These are phyloP conservation scores for Blastobotrys indianensis DNA, from an alignment of 1,139 yeast genomes.

Conservation along the genomic window DNA sequence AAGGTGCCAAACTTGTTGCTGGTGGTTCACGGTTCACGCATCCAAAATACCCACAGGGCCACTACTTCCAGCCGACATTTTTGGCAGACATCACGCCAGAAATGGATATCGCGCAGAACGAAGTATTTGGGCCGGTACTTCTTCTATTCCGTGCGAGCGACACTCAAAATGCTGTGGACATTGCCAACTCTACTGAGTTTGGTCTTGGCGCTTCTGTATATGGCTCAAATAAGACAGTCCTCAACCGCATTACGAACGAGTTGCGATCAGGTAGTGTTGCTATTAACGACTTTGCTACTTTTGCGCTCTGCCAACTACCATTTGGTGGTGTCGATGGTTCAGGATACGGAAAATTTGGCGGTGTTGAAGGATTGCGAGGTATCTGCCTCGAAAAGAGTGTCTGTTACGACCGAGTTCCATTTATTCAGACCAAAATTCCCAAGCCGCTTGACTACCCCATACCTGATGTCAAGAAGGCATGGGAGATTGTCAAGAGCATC, in stretches of 20 bases:
- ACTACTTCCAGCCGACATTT: constrained; percentile 84
- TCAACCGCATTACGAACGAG: constrained; percentile 56
- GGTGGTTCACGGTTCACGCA: constrained; percentile 81
- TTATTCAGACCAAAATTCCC: constrained; percentile 75
- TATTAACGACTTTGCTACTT: constrained; percentile 94
- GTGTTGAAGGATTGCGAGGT: constrained; percentile 91
- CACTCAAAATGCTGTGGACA: constrained; percentile 61
- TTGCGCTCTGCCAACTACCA: constrained; percentile 89
- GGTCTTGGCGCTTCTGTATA: constrained; percentile 92
- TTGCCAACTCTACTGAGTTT: constrained; percentile 82
- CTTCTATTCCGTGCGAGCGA: constrained; percentile 66
- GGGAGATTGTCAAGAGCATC: constrained; percentile 78
- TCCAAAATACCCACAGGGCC: constrained; percentile 93
- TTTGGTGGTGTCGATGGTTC: constrained; percentile 92
- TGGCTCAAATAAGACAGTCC: constrained; percentile 49
- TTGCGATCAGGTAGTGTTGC: constrained; percentile 87
- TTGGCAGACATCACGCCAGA: constrained; percentile 70
- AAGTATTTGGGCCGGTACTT: constrained; percentile 88
- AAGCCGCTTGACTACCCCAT: constrained; percentile 88
- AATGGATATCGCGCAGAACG: constrained; percentile 80
- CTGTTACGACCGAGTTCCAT: constrained; percentile 74
- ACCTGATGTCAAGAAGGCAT: constrained; percentile 69
- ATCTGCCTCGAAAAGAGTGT: constrained; percentile 80
- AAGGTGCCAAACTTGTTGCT: constrained; percentile 71
- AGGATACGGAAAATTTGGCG: constrained; percentile 96